Evolutionary conservation across 768 basidiomycete genomes (phyloP), one percentile per base, ranked within the genome.

Genomic region (Panus rudis): DNA sequence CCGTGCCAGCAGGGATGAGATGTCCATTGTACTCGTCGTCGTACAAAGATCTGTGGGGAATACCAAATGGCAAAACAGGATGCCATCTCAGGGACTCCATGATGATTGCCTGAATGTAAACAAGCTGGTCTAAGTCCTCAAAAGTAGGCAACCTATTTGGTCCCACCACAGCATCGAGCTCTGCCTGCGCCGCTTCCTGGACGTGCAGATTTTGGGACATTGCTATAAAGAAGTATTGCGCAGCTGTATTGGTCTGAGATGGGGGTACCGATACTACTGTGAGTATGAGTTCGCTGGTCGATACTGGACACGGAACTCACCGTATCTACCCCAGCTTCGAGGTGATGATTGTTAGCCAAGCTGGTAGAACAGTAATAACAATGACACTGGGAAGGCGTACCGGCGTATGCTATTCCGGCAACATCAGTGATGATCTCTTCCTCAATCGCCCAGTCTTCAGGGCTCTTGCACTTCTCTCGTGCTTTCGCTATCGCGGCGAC

Each of bases 1-100:
- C 26, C 16, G 24, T 41, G 6, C 47, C 42, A 1, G 14, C 30
- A 2, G 47, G 47, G 17, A 48, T 48, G 32, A 31, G 24, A 28
- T 48, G 44, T 11, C 47, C 47, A 2, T 24, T 17, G 24, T 43
- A 48, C 6, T 39, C 37, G 23, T 44, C 42, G 16, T 42, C 47
- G 11, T 19, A 20, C 10, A 35, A 16, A 35, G 16, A 8, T 6
- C n/a, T 20, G 21, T 35, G 33, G 6, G 33, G 33, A 7, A 35
- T 20, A 17, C 33, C 33, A 17, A 35, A 35, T 7, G 33, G 33
- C n/a, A 17, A 8, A 17, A 35, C 33, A 7, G 33, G 33, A 14
- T 16, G 7, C 33, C 33, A 35, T 35, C 38, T 10, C 38, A 23
- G 7, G 11, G 38, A 21, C 25, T 23, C 38, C 38, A 26, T 39